Evolutionary conservation across 2,329 filamentous ascomycete genomes (phyloP), one percentile per base, ranked within the genome.

Genomic region (Cordyceps fumosorosea): DNA sequence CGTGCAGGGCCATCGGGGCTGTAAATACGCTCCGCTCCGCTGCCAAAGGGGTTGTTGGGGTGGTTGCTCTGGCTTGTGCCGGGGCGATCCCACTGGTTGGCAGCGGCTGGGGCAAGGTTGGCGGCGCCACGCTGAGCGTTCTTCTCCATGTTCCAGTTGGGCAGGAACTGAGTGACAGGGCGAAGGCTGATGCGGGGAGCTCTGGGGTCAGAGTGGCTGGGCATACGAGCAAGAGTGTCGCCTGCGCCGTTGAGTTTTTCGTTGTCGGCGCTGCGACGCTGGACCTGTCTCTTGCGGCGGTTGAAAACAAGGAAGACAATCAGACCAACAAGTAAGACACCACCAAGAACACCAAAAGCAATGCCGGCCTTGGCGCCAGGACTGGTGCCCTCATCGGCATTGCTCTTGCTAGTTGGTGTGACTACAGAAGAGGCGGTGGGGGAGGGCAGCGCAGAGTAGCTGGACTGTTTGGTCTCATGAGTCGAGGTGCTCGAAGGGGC

Each of bases 111-210:
- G 10, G 69, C 68, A 47, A 76, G 66, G 53, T 72, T 68, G 10
- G 77, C 70, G 37, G 74, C 73, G 63, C 77, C 78, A 63, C 44
- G 52, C 32, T 45, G 59, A 42, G 74, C 71, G 56, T 79, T 77
- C 70, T 81, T 80, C 60, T 84, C 81, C 8, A 77, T 69, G 60
- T 74, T 74, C 60, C 90, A 82, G 69, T 84, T 86, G 5, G 91
- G 89, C 45, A 90, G 81, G 75, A 96, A 93, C 69, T 95, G 87
- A 47, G 91, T 93, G 55, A 95, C 84, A 3, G 92, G 92, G 56
- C 91, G 88, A 60, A 96, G 81, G 70, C 91, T 96, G 64, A 97
- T 82, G 65, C 88, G 88, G n/a, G 92, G 91, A 51, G 92, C 87
- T 80, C 78, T 65, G 73, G 58, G 52, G 7, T 55, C 44, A n/a